These are phyloP conservation scores for Rhizophora mangle DNA, from an alignment of 345 rosid genomes.

Conservation along the genomic window DNA sequence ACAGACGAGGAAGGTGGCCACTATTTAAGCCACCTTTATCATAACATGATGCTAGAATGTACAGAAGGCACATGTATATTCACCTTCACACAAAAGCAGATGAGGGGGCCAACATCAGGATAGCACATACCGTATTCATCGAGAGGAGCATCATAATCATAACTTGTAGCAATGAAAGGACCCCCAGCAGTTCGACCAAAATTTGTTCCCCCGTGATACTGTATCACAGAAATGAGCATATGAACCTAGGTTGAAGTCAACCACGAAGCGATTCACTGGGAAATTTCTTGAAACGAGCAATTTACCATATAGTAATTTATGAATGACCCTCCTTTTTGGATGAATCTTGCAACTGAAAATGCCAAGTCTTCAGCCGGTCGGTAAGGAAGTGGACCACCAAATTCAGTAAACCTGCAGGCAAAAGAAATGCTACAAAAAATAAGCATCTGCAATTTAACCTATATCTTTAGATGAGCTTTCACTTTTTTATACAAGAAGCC, in stretches of 20 bases:
- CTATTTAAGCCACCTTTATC: not conserved
- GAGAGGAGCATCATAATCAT: conserved; percentile 94
- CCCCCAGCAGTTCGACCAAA: conserved; percentile 99
- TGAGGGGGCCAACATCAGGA: not conserved
- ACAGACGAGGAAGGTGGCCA: not conserved
- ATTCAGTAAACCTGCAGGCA: conserved; percentile 75
- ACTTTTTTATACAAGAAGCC: not conserved
- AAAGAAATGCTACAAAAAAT: conserved; percentile 6
- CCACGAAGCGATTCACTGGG: conserved; percentile 8
- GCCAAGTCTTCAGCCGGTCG: conserved; percentile 98
- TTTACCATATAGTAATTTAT: conserved; percentile 93
- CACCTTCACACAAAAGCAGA: not conserved
- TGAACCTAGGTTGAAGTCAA: conserved; percentile 18
- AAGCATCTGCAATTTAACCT: conserved; percentile 1
- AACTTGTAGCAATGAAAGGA: conserved; percentile 98
- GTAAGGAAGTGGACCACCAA: conserved; percentile 91
- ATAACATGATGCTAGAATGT: not conserved
- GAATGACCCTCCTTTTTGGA: conserved; percentile 95
- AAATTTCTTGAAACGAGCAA: conserved; percentile 7
- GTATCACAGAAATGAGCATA: conserved; percentile 23
- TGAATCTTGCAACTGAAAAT: conserved; percentile 89
- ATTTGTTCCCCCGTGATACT: conserved; percentile 99
- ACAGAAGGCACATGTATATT: not conserved
- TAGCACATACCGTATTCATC: conserved; percentile 89
- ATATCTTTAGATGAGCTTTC: conserved; percentile 1